Evolutionary conservation across 305 asterid species (phyloP).

Genomic region (Coffea humblotiana): DNA sequence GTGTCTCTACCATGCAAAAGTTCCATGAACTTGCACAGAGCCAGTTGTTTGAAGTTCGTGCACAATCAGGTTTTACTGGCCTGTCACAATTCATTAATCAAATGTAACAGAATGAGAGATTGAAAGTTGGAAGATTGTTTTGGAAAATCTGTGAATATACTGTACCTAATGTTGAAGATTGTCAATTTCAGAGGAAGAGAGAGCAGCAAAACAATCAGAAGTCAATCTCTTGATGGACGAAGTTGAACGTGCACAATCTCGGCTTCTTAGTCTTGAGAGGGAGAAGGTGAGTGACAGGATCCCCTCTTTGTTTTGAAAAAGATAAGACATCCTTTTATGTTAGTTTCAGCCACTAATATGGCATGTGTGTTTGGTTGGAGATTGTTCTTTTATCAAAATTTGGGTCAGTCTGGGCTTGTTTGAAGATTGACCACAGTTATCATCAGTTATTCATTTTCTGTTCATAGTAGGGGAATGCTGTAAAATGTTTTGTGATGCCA

Average conservation of each 20-base stretch:
- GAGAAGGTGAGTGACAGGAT: constrained; percentile 65
- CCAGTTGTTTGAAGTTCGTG: constrained; percentile 94
- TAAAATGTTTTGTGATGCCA: not conserved
- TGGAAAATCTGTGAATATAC: not conserved
- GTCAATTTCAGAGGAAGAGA: constrained; percentile 74
- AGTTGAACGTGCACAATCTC: constrained; percentile 96
- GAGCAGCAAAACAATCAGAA: constrained; percentile 94
- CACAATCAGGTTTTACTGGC: constrained; percentile 80
- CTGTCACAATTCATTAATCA: not conserved
- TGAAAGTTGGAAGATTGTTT: not conserved
- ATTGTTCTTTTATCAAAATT: not conserved
- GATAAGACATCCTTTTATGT: not conserved
- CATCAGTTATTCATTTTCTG: not conserved
- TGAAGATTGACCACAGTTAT: not conserved
- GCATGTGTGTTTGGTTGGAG: not conserved
- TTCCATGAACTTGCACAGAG: constrained; percentile 98
- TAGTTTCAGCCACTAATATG: not conserved
- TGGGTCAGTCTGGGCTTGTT: not conserved
- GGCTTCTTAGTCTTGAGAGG: constrained; percentile 95
- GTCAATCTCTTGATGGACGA: constrained; percentile 94
- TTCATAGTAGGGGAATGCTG: constrained; percentile 3
- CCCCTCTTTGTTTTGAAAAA: not conserved
- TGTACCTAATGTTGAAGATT: constrained; percentile 22
- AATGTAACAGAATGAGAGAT: not conserved
- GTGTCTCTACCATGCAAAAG: constrained; percentile 96